Base-by-base conservation (phyloP, 2,329 filamentous ascomycete species). In the Ophiosphaerella narmari region DNA sequence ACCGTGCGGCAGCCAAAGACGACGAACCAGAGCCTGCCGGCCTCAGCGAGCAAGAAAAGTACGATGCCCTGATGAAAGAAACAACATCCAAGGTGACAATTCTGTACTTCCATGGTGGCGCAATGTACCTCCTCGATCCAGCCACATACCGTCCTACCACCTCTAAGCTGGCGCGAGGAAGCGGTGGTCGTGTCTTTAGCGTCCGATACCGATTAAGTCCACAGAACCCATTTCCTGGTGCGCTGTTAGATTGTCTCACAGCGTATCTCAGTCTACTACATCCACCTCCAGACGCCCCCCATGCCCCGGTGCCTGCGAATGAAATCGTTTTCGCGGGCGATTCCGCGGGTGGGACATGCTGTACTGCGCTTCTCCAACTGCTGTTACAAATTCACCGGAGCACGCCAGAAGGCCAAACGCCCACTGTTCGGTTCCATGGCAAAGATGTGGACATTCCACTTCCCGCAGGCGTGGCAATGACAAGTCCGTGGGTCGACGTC, bases 21-120 rank as follows among this genome's bases (percentile, higher is more conserved):
- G 74, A 81, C 2, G 78, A 82, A 14, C 67, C 72, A 4, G 75
- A 84, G 53, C 85, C 85, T 1, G 63, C 73, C 0, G 50, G 39
- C 1, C 76, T 88, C 26, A 78, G 82, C 2, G 87, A 91, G 66
- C 73, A 76, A 47, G 80, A 86, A 47, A 86, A 86, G 66, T 93
- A 88, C 64, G 74, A 73, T 40, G 79, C 80, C 47, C 74, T 93
- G 74, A 86, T 89, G 82, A 80, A 80, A 49, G 89, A 91, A 65
- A 82, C 82, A 50, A 82, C 71, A n/a, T 80, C 77, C 42, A 80
- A 82, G 3, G 80, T 81, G 1, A 91, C 87, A 0, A 71, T 91
- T 0, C 75, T 92, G 16, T 91, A 90, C 70, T 82, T 92, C 61
- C 88, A 92, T 70, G 88, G 89, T 54, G 90, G 89, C 45, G 89